These are phyloP conservation scores for Mikania micrantha DNA, from an alignment of 129 eudicot genomes.

Conservation along the genomic window DNA sequence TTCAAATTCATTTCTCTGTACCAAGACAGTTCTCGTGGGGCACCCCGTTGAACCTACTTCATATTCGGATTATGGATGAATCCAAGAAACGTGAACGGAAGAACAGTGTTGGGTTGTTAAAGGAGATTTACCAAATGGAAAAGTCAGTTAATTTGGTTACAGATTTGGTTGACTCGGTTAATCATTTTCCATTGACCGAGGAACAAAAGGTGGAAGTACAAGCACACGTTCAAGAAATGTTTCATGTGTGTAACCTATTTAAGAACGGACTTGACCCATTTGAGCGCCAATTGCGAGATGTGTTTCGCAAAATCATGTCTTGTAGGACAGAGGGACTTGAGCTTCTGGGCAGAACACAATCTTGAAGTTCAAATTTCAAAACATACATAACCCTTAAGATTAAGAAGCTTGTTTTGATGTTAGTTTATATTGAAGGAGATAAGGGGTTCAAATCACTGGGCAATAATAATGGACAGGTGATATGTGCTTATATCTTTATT, in stretches of 20 bases:
- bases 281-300: slow-evolving; percentile 63
- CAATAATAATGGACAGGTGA: slow-evolving; percentile 22
- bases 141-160: slow-evolving; percentile 44
- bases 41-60: slow-evolving; percentile 45
- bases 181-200: slow-evolving; percentile 54
- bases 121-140: slow-evolving; percentile 68
- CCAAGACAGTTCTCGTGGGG: slow-evolving; percentile 76
- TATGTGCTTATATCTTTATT: slow-evolving; percentile 28
- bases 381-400: neutral
- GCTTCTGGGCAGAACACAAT: slow-evolving; percentile 38
- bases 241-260: slow-evolving; percentile 37
- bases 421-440: slow-evolving; percentile 11
- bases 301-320: slow-evolving; percentile 59
- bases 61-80: slow-evolving; percentile 60
- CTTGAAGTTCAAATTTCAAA: slow-evolving; percentile 17
- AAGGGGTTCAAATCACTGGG: slow-evolving; percentile 8
- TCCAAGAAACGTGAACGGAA: slow-evolving; percentile 61
- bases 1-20: slow-evolving; percentile 50
- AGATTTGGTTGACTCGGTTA: slow-evolving; percentile 61
- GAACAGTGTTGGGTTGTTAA: slow-evolving; percentile 49
- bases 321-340: slow-evolving; percentile 70
- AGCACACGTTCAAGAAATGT: slow-evolving; percentile 35
- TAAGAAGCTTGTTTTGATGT: slow-evolving; percentile 15
- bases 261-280: slow-evolving; percentile 62
- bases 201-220: slow-evolving; percentile 57